Evolutionary conservation across 805 yeast genomes (phyloP).

Genomic region (Myxozyma neotropica): DNA sequence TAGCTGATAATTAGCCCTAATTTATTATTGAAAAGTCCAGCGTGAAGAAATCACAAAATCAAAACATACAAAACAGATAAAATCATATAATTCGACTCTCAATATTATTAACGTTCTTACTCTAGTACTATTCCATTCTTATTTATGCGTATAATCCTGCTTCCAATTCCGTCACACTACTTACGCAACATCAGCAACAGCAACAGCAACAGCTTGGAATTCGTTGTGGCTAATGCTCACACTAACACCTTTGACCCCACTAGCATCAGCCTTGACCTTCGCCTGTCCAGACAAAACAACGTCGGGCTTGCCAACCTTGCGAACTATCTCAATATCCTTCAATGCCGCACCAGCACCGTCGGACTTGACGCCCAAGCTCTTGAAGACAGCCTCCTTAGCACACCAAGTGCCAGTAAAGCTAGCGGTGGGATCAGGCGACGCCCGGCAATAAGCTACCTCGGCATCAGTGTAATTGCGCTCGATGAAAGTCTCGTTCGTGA

Average conservation of each 20-base stretch:
- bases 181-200: slow-evolving; percentile 50
- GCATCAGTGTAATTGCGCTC: slow-evolving; percentile 85
- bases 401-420: slow-evolving; percentile 99
- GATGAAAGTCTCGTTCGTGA: slow-evolving; percentile 86
- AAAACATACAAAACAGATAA: background rate
- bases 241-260: slow-evolving; percentile 70
- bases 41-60: background rate
- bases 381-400: slow-evolving; percentile 98
- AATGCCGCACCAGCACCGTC: slow-evolving; percentile 95
- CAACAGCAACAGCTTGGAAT: slow-evolving; percentile 96
- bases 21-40: background rate
- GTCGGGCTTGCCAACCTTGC: slow-evolving; percentile 70
- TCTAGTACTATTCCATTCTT: background rate
- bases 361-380: slow-evolving; percentile 84
- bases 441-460: slow-evolving; percentile 77
- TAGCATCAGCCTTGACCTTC: slow-evolving; percentile 64
- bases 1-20: too few species aligned
- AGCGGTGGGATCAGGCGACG: slow-evolving; percentile 77
- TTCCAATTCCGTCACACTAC: background rate
- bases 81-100: background rate
- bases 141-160: background rate
- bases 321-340: slow-evolving; percentile 83
- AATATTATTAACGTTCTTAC: background rate
- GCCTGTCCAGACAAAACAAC: slow-evolving; percentile 82
- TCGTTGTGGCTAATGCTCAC: slow-evolving; percentile 97